These are phyloP conservation scores for Ilyonectria robusta DNA, from an alignment of 2,329 filamentous ascomycete species.

Conservation along the genomic window DNA sequence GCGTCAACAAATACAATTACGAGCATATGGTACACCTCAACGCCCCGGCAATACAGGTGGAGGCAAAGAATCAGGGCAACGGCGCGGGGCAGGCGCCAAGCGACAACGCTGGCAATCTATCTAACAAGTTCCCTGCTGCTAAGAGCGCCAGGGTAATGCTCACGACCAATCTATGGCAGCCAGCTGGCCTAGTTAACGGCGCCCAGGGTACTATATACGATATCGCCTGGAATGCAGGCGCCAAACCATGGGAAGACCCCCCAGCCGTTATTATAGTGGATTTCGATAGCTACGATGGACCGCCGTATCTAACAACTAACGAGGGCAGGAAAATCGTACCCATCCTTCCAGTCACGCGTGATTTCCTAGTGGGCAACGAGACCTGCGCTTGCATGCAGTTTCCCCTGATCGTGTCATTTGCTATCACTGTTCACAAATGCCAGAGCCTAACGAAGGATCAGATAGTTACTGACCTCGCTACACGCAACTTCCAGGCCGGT, in stretches of 20 bases:
- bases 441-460: too few species aligned
- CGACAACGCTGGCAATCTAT: neutral
- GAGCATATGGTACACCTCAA: too few species aligned
- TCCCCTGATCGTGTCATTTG: too few species aligned
- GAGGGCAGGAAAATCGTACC: slow-evolving; percentile 2
- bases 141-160: neutral
- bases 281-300: neutral
- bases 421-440: too few species aligned
- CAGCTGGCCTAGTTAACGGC: too few species aligned
- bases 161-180: too few species aligned
- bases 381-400: too few species aligned
- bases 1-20: too few species aligned
- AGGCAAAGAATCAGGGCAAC: neutral
- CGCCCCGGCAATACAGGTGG: neutral
- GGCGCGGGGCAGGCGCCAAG: neutral
- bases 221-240: neutral
- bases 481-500: neutral
- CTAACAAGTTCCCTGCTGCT: neutral
- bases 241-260: neutral
- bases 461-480: neutral
- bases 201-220: neutral
- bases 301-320: neutral
- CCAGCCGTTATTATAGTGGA: neutral
- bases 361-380: neutral
- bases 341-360: neutral